Evolutionary conservation across 345 rosid genomes (phyloP).

Genomic region (Sonneratia alba): DNA sequence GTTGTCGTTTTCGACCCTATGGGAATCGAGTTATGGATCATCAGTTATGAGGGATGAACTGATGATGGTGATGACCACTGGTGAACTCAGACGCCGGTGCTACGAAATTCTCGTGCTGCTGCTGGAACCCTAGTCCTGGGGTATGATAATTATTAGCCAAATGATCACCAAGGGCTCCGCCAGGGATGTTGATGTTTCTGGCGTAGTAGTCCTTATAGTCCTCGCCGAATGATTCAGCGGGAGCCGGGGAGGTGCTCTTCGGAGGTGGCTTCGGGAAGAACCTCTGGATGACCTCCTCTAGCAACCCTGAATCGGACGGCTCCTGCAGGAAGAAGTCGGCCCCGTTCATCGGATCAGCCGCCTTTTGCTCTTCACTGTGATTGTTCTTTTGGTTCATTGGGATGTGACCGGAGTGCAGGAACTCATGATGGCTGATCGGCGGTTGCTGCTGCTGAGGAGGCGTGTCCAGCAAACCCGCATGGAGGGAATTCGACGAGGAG

Average conservation of each 20-base stretch:
- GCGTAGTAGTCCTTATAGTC: not conserved
- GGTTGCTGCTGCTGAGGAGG: not conserved
- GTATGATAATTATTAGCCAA: not conserved
- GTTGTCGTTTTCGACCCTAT: not conserved
- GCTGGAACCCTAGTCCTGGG: constrained; percentile 1
- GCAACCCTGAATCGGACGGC: constrained; percentile 59
- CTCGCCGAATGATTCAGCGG: not conserved
- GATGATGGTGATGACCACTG: not conserved
- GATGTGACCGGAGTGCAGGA: not conserved
- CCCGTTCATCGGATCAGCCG: not conserved
- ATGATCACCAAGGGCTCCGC: not conserved
- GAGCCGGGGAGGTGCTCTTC: not conserved
- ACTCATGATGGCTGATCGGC: not conserved
- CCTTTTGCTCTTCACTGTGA: not conserved
- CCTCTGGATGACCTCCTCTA: constrained; percentile 78
- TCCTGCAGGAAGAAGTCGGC: constrained; percentile 43
- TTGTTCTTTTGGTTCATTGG: not conserved
- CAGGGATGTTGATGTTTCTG: not conserved
- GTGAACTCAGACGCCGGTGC: not conserved
- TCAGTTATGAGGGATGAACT: not conserved
- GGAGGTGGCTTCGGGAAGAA: constrained; percentile 32
- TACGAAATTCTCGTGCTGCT: not conserved
- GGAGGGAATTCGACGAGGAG: constrained; percentile 1
- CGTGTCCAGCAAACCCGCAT: not conserved
- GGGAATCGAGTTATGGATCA: not conserved